Evolutionary conservation across 345 rosid species (phyloP).

Genomic region (Laguncularia racemosa): DNA sequence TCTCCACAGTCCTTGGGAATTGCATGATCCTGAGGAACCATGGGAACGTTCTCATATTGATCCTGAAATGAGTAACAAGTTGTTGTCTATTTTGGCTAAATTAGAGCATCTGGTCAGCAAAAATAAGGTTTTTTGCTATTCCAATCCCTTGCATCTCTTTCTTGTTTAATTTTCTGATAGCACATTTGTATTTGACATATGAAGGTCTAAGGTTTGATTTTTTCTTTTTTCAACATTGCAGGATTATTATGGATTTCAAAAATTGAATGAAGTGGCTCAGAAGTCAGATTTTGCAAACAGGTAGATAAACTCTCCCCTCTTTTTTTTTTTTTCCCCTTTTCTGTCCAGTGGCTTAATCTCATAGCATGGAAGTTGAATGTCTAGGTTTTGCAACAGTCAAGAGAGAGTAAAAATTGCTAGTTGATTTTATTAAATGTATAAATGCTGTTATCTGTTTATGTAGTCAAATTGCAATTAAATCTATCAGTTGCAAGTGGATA

Average conservation of each 20-base stretch:
- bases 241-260: constrained; percentile 76
- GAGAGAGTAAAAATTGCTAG: no score
- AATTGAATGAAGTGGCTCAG: constrained; percentile 66
- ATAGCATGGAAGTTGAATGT: not conserved
- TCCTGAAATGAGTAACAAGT: constrained; percentile 31
- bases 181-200: not conserved
- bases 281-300: constrained; percentile 74
- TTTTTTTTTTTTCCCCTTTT: no score
- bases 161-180: not conserved
- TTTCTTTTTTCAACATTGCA: constrained; percentile 27
- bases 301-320: constrained; percentile 24
- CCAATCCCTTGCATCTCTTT: not conserved
- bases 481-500: no score
- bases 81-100: constrained; percentile 47
- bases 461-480: no score
- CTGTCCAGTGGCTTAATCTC: not conserved
- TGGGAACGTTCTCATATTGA: constrained; percentile 63
- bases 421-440: no score
- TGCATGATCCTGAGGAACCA: constrained; percentile 50
- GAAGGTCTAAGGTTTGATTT: constrained; percentile 1
- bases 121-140: constrained; percentile 37
- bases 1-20: constrained; percentile 92
- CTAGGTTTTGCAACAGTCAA: no score
- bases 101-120: constrained; percentile 49
- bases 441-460: no score